Conservation (phyloP, 768 basidiomycete species). For the Macrocybe gigantea region DNA sequence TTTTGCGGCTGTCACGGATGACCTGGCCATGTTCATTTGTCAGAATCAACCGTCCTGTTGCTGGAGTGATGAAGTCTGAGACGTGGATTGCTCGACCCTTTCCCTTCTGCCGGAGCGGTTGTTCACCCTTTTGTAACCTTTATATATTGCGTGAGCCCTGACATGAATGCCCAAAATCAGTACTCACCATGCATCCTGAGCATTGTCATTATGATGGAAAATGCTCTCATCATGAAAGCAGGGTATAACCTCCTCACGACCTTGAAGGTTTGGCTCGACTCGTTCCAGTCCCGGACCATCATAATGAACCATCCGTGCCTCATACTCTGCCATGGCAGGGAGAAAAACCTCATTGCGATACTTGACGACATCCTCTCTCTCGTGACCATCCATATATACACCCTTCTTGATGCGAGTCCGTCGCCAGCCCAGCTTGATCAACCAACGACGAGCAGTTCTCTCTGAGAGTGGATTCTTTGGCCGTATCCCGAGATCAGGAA, state of each 20-base stretch:
- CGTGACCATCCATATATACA: conserved; percentile 32
- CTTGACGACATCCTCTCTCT: conserved; percentile 26
- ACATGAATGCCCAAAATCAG: conserved; percentile 7
- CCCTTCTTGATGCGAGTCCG: conserved; percentile 23
- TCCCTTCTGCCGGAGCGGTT: conserved; percentile 24
- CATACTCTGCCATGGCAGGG: conserved; percentile 17
- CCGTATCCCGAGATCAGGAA: conserved; percentile 23
- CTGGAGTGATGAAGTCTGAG: conserved; percentile 33
- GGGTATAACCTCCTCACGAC: too few relatives aligned
- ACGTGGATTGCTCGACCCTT: conserved; percentile 29
- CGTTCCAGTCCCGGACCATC: conserved; percentile 12
- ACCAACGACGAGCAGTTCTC: too few relatives aligned
- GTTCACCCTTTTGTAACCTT: conserved; percentile 16
- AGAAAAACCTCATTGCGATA: conserved; percentile 24
- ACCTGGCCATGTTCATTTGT: conserved; percentile 17
- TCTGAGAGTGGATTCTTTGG: conserved; percentile 16
- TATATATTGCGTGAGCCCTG: conserved; percentile 10
- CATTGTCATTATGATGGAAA: background rate
- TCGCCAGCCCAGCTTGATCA: conserved; percentile 24
- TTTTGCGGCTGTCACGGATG: conserved; percentile 21
- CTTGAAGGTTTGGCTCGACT: conserved; percentile 14
- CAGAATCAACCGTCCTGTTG: conserved; percentile 23
- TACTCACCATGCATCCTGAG: background rate
- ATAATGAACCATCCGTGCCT: conserved; percentile 15
- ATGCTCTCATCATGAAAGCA: too few relatives aligned